phyloP scores from a whole-genome alignment of 2,329 filamentous ascomycete species.

The Alternaria gansuensis region DNA sequence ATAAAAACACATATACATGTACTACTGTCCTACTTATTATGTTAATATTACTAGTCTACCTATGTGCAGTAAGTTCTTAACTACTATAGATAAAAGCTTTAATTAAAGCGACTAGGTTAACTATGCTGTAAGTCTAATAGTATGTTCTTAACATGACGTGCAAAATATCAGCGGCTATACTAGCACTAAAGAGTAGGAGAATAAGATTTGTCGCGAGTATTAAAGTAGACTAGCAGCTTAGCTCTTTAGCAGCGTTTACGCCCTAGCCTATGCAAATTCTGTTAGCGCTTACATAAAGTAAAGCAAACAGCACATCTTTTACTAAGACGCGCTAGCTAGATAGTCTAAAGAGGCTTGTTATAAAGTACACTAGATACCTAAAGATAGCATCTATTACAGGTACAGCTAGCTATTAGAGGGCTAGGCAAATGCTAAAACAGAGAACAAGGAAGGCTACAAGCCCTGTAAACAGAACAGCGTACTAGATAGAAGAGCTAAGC shows the following conservation, averaged over 20 bases:
- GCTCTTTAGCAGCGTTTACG: slow-evolving; percentile 13
- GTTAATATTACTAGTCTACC: slow-evolving; percentile 3
- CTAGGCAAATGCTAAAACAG: slow-evolving; percentile 2
- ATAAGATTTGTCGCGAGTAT: slow-evolving; percentile 24
- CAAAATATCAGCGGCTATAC: slow-evolving; percentile 17
- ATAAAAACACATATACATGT: background rate
- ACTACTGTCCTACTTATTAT: slow-evolving; percentile 6
- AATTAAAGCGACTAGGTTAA: slow-evolving; percentile 15
- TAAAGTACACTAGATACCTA: slow-evolving; percentile 24
- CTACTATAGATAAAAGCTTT: slow-evolving; percentile 15
- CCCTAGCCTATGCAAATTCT: slow-evolving; percentile 17
- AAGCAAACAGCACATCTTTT: slow-evolving; percentile 4
- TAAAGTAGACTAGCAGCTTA: slow-evolving; percentile 19
- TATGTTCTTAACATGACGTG: slow-evolving; percentile 18
- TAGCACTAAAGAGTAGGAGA: slow-evolving; percentile 16
- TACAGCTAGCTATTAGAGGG: slow-evolving; percentile 9
- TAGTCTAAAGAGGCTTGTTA: slow-evolving; percentile 3
- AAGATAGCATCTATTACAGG: slow-evolving; percentile 12
- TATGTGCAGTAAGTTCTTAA: slow-evolving; percentile 6
- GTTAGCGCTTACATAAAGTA: slow-evolving; percentile 18
- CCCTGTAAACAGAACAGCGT: slow-evolving; percentile 7
- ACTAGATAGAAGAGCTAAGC: slow-evolving; percentile 10
- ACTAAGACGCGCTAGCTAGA: background rate
- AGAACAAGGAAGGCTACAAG: slow-evolving; percentile 14
- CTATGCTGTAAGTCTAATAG: slow-evolving; percentile 7